Evolutionary conservation across 371 early-diverging fungal genomes (phyloP).

Genomic region (Mucor velutinosus): DNA sequence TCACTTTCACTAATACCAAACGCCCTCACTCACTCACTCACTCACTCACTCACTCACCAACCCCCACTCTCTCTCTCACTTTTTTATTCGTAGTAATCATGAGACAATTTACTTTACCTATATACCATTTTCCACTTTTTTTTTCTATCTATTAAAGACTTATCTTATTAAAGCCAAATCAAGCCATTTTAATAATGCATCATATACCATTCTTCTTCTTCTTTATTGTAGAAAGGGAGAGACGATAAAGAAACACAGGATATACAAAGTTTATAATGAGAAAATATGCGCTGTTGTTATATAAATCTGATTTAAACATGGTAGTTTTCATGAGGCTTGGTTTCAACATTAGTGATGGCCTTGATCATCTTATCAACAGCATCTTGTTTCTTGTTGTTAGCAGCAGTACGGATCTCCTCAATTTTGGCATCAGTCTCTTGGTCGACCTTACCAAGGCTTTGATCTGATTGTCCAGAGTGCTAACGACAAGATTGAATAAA

Average conservation of each 20-base stretch:
- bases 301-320: slow-evolving; percentile 29
- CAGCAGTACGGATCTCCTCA: slow-evolving; percentile 64
- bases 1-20: not conserved
- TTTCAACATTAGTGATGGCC: slow-evolving; percentile 74
- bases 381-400: slow-evolving; percentile 67
- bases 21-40: not conserved
- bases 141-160: not conserved
- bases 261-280: not conserved
- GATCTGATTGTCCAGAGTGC: slow-evolving; percentile 79
- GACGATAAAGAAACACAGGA: not conserved
- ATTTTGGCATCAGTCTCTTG: slow-evolving; percentile 82
- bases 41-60: not conserved
- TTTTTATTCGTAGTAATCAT: not conserved
- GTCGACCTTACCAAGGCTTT: slow-evolving; percentile 68
- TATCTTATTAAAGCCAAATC: not conserved
- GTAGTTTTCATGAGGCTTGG: slow-evolving; percentile 69
- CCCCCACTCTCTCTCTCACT: not conserved
- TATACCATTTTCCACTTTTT: not conserved
- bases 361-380: slow-evolving; percentile 76
- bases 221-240: not conserved
- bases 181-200: not conserved
- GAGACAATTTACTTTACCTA: not conserved
- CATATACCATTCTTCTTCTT: not conserved
- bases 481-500: slow-evolving; percentile 26
- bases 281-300: not conserved